These are phyloP conservation scores for Colletotrichum orchidophilum DNA, from an alignment of 2,329 filamentous ascomycete species.

Conservation along the genomic window DNA sequence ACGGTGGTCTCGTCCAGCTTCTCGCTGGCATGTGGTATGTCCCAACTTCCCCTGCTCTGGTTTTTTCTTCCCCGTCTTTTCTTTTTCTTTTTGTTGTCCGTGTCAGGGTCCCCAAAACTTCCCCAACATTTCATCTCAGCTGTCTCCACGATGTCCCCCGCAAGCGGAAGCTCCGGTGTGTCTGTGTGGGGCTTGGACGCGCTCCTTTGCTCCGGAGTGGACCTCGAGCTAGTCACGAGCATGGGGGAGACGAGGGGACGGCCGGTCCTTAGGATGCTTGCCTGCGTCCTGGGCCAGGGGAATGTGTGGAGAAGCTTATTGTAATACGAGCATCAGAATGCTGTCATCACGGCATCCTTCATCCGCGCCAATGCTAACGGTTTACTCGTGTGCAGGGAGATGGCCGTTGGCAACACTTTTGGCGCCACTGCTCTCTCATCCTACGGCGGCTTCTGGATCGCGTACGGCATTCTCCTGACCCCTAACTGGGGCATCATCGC, in stretches of 20 bases:
- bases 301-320: conserved; percentile 4
- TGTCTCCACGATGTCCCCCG: conserved; percentile 28
- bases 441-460: conserved; percentile 87
- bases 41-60: not conserved
- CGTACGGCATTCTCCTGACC: conserved; percentile 77
- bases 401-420: conserved; percentile 88
- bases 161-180: conserved; percentile 22
- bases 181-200: conserved; percentile 8
- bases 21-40: conserved; percentile 87
- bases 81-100: not conserved
- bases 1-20: conserved; percentile 82
- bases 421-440: conserved; percentile 84
- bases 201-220: conserved; percentile 27
- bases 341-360: not conserved
- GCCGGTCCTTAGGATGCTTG: conserved; percentile 15
- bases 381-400: conserved; percentile 68
- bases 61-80: not conserved
- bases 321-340: conserved; percentile 7
- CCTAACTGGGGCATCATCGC: conserved; percentile 69
- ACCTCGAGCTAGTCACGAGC: not conserved
- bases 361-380: conserved; percentile 24
- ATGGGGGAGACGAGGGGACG: not conserved
- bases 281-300: not conserved
- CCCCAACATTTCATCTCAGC: conserved; percentile 31
- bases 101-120: conserved; percentile 8